These are phyloP conservation scores for Calendula officinalis DNA, from an alignment of 129 eudicot species.

Conservation along the genomic window DNA sequence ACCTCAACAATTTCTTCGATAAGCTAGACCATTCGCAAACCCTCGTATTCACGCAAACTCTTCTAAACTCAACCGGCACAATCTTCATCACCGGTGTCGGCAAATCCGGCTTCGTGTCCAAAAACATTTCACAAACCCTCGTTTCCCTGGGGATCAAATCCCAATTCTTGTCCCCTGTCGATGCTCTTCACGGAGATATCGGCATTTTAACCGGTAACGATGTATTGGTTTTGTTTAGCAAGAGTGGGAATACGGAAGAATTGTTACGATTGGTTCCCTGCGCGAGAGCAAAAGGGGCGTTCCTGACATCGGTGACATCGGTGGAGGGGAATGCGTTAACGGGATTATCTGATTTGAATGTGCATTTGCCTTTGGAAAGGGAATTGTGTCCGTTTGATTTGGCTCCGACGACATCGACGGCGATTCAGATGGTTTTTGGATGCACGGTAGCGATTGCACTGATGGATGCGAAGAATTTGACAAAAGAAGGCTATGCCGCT, in stretches of 20 bases:
- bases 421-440: constrained; percentile 94
- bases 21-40: constrained; percentile 73
- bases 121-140: constrained; percentile 91
- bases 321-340: constrained; percentile 54
- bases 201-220: constrained; percentile 54
- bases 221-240: constrained; percentile 67
- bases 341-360: constrained; percentile 72
- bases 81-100: constrained; percentile 91
- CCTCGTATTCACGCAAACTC: constrained; percentile 76
- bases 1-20: constrained; percentile 83
- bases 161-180: constrained; percentile 71
- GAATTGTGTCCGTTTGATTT: constrained; percentile 91
- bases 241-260: constrained; percentile 88
- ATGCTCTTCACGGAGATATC: constrained; percentile 93
- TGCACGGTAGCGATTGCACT: constrained; percentile 86
- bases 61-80: constrained; percentile 60
- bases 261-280: constrained; percentile 71
- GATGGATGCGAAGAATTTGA: constrained; percentile 74
- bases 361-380: constrained; percentile 90
- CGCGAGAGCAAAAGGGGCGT: constrained; percentile 86
- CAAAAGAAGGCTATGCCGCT: constrained; percentile 71
- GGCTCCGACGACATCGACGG: constrained; percentile 93
- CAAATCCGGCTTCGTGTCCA: constrained; percentile 89
- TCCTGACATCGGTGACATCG: constrained; percentile 75
- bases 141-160: constrained; percentile 72